Conservation (phyloP, 2,329 filamentous ascomycete species). For the Trichoderma atroviride region DNA sequence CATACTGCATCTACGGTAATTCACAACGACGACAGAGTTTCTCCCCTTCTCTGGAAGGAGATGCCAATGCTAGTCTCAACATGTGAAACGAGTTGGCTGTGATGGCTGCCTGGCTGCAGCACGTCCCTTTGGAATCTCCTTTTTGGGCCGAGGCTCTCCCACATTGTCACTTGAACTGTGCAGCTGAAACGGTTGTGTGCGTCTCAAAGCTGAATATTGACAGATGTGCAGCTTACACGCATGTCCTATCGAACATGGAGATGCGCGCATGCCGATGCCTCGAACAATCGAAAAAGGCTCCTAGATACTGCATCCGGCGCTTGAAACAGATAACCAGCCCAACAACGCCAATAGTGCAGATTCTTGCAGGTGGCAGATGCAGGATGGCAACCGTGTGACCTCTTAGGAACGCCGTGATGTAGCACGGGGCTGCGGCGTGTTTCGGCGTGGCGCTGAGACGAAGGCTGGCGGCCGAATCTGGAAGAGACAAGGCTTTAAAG, state of each 20-base stretch:
- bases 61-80: background rate
- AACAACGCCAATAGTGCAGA: background rate
- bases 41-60: background rate
- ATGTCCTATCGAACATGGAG: background rate
- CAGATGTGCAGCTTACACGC: background rate
- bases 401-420: slow-evolving; percentile 6
- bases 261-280: background rate
- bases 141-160: background rate
- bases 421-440: slow-evolving; percentile 13
- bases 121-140: background rate
- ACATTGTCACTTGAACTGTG: background rate
- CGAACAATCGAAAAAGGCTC: background rate
- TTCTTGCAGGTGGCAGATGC: background rate
- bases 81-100: background rate
- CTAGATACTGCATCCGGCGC: background rate
- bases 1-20: background rate
- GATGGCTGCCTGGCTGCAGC: slow-evolving; percentile 2
- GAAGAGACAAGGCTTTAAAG: background rate
- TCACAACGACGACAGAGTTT: background rate
- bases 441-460: slow-evolving; percentile 25
- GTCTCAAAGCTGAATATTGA: background rate
- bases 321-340: background rate
- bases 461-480: background rate
- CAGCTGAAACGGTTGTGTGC: background rate
- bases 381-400: background rate